A percentile compares a stretch with the other conserved stretches of the same genome.
Conservation (phyloP, 2,329 filamentous ascomycete species). For the Lasiodiplodia gonubiensis region DNA sequence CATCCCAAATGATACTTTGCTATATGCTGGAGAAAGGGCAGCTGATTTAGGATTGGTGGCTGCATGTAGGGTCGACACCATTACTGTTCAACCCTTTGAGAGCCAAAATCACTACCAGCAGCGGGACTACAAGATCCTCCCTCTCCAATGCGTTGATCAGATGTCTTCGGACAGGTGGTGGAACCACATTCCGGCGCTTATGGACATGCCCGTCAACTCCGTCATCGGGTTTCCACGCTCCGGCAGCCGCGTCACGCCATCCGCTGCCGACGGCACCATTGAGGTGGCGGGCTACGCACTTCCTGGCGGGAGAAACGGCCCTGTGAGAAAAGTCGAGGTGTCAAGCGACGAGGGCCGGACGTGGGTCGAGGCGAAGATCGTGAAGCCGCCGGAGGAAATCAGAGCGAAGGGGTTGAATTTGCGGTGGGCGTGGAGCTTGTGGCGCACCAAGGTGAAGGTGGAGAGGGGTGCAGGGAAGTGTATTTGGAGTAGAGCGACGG, state of each 20-base stretch:
- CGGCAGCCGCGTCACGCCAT: constrained; percentile 49
- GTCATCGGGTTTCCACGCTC: constrained; percentile 57
- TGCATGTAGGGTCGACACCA: constrained; percentile 49
- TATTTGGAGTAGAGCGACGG: constrained; percentile 61
- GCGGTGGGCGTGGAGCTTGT: constrained; percentile 65
- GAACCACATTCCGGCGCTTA: constrained; percentile 56
- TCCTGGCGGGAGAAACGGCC: constrained; percentile 59
- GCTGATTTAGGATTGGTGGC: background rate
- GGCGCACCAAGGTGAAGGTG: constrained; percentile 54
- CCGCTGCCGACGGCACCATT: constrained; percentile 48
- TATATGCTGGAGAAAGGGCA: background rate
- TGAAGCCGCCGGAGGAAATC: constrained; percentile 19
- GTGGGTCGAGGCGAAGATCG: constrained; percentile 57
- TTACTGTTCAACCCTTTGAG: constrained; percentile 58
- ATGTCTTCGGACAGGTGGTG: constrained; percentile 61
- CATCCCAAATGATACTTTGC: background rate
- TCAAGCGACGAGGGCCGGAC: constrained; percentile 54
- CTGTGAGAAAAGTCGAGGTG: constrained; percentile 60
- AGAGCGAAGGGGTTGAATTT: constrained; percentile 27
- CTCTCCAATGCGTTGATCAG: constrained; percentile 55
- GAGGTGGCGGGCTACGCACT: constrained; percentile 63
- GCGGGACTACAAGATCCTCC: constrained; percentile 65
- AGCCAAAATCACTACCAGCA: constrained; percentile 63
- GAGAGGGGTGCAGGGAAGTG: constrained; percentile 49
- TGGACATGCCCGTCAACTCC: constrained; percentile 63